Conservation (phyloP, 495 filamentous ascomycete genomes). For the Penicillium mononematosum region DNA sequence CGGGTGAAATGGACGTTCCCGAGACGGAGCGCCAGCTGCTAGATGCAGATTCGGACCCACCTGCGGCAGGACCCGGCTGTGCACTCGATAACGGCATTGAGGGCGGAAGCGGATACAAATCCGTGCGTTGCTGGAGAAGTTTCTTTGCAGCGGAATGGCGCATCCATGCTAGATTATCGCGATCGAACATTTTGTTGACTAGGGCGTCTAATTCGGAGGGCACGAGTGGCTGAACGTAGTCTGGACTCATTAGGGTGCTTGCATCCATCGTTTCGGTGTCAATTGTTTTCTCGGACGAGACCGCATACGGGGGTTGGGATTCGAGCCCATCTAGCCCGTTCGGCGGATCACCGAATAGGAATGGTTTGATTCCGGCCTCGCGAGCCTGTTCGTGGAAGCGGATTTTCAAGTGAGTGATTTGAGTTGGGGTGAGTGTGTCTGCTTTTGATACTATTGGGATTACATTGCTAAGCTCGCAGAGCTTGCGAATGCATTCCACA, state of each 20-base stretch:
- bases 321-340: constrained; percentile 28
- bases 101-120: constrained; percentile 10
- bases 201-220: constrained; percentile 71
- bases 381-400: constrained; percentile 54
- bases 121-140: constrained; percentile 64
- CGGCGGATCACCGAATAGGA: constrained; percentile 58
- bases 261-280: constrained; percentile 94
- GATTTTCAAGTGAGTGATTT: constrained; percentile 61
- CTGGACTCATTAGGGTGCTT: constrained; percentile 88
- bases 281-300: constrained; percentile 73
- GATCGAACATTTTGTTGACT: constrained; percentile 72
- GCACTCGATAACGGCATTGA: constrained; percentile 15
- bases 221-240: constrained; percentile 84
- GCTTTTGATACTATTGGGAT: constrained; percentile 80
- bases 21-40: constrained; percentile 12
- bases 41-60: neutral
- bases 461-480: constrained; percentile 80
- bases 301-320: constrained; percentile 60
- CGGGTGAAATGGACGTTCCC: constrained; percentile 25
- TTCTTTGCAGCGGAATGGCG: constrained; percentile 86
- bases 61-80: constrained; percentile 10
- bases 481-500: constrained; percentile 69
- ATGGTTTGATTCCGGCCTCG: constrained; percentile 61
- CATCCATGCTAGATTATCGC: constrained; percentile 79
- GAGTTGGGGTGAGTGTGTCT: constrained; percentile 62